Evolutionary conservation across 345 rosid species (phyloP).

Genomic region (Stellera chamaejasme): DNA sequence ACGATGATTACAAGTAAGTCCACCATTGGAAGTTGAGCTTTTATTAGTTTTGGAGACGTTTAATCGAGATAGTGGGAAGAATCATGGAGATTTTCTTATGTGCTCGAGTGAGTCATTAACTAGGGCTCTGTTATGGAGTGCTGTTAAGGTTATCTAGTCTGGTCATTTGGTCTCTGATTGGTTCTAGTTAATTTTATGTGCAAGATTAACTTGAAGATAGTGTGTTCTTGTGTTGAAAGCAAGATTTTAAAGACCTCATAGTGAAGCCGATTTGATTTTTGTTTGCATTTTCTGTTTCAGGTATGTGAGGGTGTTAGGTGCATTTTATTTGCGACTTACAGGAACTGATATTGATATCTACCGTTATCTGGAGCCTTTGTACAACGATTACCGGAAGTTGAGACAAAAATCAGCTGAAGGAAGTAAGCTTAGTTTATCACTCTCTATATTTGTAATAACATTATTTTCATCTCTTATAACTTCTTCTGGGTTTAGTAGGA

Average conservation of each 20-base stretch:
- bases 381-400: slow-evolving; percentile 80
- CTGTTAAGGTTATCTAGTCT: not conserved
- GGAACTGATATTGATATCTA: slow-evolving; percentile 72
- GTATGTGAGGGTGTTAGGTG: slow-evolving; percentile 84
- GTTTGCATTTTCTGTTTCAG: slow-evolving; percentile 21
- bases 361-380: slow-evolving; percentile 77
- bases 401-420: slow-evolving; percentile 60
- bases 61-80: too few species aligned
- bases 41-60: not conserved
- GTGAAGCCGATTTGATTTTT: not conserved
- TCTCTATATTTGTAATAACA: too few species aligned
- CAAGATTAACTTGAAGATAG: not conserved
- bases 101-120: too few species aligned
- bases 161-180: not conserved
- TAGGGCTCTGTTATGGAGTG: too few species aligned
- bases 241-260: not conserved
- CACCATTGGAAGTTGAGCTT: not conserved
- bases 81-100: too few species aligned
- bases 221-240: not conserved
- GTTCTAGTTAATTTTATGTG: not conserved
- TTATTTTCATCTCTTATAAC: too few species aligned
- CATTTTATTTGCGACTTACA: slow-evolving; percentile 79
- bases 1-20: slow-evolving; percentile 83
- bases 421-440: slow-evolving; percentile 28
- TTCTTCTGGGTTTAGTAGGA: too few species aligned